Evolutionary conservation across 805 yeast species (phyloP).

Genomic region (Wickerhamomyces mucosus): DNA sequence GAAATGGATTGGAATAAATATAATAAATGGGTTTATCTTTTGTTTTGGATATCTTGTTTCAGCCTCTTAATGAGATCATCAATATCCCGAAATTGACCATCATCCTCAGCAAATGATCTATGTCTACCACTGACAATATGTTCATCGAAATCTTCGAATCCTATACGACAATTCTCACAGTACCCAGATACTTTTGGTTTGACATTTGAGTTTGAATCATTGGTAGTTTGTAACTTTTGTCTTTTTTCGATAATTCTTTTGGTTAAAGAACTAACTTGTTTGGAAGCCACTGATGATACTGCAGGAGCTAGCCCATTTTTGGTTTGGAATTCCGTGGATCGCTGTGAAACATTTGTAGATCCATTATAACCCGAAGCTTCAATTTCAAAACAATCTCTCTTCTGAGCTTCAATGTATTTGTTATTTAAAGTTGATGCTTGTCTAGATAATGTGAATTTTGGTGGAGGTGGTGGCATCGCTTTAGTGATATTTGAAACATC

Average conservation of each 20-base stretch:
- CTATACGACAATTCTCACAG: conserved; percentile 88
- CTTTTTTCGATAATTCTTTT: conserved; percentile 26
- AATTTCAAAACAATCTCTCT: conserved; percentile 37
- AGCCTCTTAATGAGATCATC: conserved; percentile 54
- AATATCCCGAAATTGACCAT: conserved; percentile 63
- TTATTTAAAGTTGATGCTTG: conserved; percentile 12
- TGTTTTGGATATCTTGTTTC: conserved; percentile 12
- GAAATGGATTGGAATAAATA: no score
- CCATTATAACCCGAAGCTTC: conserved; percentile 53
- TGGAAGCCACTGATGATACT: conserved; percentile 45
- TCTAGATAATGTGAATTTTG: conserved; percentile 7
- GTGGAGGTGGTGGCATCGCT: conserved; percentile 15
- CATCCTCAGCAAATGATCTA: conserved; percentile 65
- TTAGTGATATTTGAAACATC: not conserved
- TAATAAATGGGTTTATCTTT: no score
- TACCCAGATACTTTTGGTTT: conserved; percentile 47
- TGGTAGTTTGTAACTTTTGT: conserved; percentile 2
- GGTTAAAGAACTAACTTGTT: conserved; percentile 38
- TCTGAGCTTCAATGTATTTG: conserved; percentile 14
- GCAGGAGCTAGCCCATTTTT: conserved; percentile 58
- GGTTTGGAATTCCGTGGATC: conserved; percentile 16
- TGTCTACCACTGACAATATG: conserved; percentile 68
- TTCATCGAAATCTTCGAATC: conserved; percentile 69
- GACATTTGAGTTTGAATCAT: not conserved
- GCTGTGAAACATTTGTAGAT: conserved; percentile 24